phyloP scores from a whole-genome alignment of 768 basidiomycete genomes.

The Russula lepida region DNA sequence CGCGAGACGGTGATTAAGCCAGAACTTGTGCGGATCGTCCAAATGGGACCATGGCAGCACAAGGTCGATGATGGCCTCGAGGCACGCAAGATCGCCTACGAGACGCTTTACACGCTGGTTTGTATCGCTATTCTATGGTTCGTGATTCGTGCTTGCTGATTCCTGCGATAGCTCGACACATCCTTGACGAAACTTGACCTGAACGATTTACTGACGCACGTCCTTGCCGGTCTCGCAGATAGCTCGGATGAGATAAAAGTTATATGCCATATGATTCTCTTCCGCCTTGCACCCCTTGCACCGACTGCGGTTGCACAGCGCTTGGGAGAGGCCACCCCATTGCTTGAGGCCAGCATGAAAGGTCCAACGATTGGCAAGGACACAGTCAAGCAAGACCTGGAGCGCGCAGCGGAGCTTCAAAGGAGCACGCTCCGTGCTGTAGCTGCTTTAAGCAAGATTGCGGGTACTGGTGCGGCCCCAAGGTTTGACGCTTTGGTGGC shows the following conservation, averaged over 20 bases:
- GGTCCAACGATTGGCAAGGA: slow-evolving; percentile 87
- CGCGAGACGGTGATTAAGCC: slow-evolving; percentile 74
- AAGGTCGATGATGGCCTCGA: slow-evolving; percentile 96
- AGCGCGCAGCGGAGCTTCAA: slow-evolving; percentile 84
- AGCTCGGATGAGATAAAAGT: slow-evolving; percentile 97
- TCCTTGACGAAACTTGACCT: slow-evolving; percentile 84
- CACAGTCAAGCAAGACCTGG: slow-evolving; percentile 88
- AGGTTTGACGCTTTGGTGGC: slow-evolving; percentile 78
- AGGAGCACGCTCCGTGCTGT: slow-evolving; percentile 83
- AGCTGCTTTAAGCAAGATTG: slow-evolving; percentile 76
- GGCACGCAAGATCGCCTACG: slow-evolving; percentile 93
- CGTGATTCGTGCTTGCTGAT: not conserved
- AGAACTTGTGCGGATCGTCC: slow-evolving; percentile 78
- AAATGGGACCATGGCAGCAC: slow-evolving; percentile 97
- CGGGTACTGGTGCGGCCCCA: slow-evolving; percentile 49
- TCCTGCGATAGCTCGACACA: slow-evolving; percentile 63
- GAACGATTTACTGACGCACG: slow-evolving; percentile 71
- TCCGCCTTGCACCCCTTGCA: slow-evolving; percentile 80
- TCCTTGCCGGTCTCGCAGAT: slow-evolving; percentile 78
- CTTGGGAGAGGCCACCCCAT: slow-evolving; percentile 76
- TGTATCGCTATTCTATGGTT: slow-evolving; percentile 22
- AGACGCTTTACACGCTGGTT: slow-evolving; percentile 93
- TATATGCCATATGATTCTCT: slow-evolving; percentile 90
- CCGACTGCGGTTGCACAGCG: slow-evolving; percentile 76
- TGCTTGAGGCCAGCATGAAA: slow-evolving; percentile 83